Evolutionary conservation across 2,329 filamentous ascomycete genomes (phyloP), one percentile per base, ranked within the genome.

Genomic region (Microascus cirrosus): DNA sequence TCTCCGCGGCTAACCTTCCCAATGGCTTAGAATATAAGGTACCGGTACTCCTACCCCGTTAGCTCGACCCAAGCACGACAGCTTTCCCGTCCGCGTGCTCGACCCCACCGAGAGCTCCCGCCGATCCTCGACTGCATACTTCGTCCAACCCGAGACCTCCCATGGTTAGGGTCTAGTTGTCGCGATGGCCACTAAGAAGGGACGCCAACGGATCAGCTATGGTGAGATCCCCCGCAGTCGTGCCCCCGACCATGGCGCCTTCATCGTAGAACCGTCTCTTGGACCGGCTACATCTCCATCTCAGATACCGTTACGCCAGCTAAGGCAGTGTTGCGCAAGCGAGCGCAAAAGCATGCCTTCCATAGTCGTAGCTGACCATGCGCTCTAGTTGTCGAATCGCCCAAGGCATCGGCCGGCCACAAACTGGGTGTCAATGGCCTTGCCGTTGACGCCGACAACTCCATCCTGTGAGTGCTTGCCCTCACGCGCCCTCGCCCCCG

Each of bases 401-500:
- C 79, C 62, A 79, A 80, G 65, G 76, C 78, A 51, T 80, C 79
- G 54, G 90, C 90, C 63, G 93, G 93, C 59, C 94, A 99, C 77
- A 82, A 92, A 65, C 84, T 97, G 59, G 94, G 94, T 63, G 90
- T 99, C 65, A 96, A 97, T 78, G 92, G 93, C 62, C 83, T 99
- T 61, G 90, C 90, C 56, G 86, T 96, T 63, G 94, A 97, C 73
- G 77, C 80, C 61, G 80, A 86, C 64, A 89, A 88, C 71, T 89
- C 87, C 58, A 91, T 96, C 61, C 80, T 99, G 91, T 96, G 78
- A 78, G 87, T 68, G 61, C 55, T 60, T 5, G n/a, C 57, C 58
- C 55, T 58, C 52, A 50, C 15, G 13, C 20, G 8, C 42, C 42
- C n/a, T 20, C 60, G 62, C 57, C 62, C 59, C 55, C 7, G 28